Evolutionary conservation across 306 rosid genomes (phyloP), one percentile per base, ranked within the genome.

Genomic region (Lablab purpureus): DNA sequence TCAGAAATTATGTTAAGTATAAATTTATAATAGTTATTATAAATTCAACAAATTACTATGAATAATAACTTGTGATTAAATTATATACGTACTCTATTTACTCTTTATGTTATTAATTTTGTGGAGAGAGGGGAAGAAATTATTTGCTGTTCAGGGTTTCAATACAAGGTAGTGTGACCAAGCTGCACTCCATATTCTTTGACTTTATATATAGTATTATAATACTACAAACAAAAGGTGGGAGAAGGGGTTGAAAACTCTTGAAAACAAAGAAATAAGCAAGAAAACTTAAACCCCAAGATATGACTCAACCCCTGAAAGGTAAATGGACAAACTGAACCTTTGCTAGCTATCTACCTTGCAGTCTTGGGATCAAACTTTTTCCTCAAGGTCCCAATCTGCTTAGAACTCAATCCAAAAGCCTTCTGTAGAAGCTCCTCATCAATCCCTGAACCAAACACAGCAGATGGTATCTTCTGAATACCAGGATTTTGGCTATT

Each of bases 401-500:
- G 92, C 90, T 88, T 91, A 52, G 90, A 80, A 82, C 85, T 87
- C 81, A 93, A 87, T 18, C 96, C 98, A 87, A 95, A 95, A 73
- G 94, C 92, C 89, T 95, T 95, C 67, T 87, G 90, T 55, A 90
- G 67, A 63, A 95, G 95, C 87, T 86, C 87, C 67, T 80, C 89
- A 17, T 89, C 84, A 71, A 95, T 92, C 77, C 94, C 94, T 6
- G 98, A 91, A 14, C 99, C 99, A 67, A 95, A 95, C 49, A 95
- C 82, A 25, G 96, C 96, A 8, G 92, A 41, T 0, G 97, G 93
- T 69, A 95, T 87, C 80, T 85, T 95, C 73, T 85, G 89, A 76
- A 72, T 43, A 7, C 98, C 99, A 12, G 99, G 98, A 66, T 91
- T 95, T 46, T 95, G 98, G 80, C 99, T 87, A 8, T 95, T 95